Conservation (phyloP, 2,329 filamentous ascomycete species). For the Cryphonectria naterciae region DNA sequence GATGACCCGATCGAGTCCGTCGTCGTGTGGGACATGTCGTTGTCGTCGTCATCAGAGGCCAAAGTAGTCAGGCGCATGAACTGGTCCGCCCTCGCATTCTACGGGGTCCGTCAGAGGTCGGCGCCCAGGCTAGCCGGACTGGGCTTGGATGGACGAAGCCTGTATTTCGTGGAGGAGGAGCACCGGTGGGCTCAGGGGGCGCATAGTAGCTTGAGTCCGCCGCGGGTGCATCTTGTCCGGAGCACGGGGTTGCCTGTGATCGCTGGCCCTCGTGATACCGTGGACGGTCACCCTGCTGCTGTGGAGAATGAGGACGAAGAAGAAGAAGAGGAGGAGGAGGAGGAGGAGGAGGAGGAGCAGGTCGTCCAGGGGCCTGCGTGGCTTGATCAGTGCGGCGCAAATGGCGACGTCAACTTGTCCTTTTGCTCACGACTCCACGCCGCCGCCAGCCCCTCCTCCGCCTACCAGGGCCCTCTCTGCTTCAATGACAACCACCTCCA, state of each 20-base stretch:
- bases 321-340: not conserved
- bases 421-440: slow-evolving; percentile 49
- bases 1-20: slow-evolving; percentile 62
- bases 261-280: slow-evolving; percentile 19
- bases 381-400: slow-evolving; percentile 50
- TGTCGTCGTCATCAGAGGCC: slow-evolving; percentile 50
- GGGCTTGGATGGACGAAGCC: slow-evolving; percentile 51
- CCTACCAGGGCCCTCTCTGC: not conserved
- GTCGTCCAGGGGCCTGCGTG: slow-evolving; percentile 52
- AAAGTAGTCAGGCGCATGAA: slow-evolving; percentile 53
- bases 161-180: slow-evolving; percentile 62
- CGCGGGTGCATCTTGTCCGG: slow-evolving; percentile 49
- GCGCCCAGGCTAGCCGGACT: slow-evolving; percentile 55
- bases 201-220: slow-evolving; percentile 46
- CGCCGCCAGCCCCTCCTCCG: not conserved
- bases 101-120: slow-evolving; percentile 56
- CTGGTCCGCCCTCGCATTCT: slow-evolving; percentile 56
- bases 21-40: slow-evolving; percentile 61
- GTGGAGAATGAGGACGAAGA: not conserved
- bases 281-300: not conserved
- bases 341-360: not conserved
- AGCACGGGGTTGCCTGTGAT: slow-evolving; percentile 59
- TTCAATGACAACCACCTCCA: not conserved
- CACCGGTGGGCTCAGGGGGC: slow-evolving; percentile 54
- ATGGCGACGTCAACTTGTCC: slow-evolving; percentile 45